Conservation (phyloP, 371 early-diverging fungal genomes). For the Nematocida parisii region DNA sequence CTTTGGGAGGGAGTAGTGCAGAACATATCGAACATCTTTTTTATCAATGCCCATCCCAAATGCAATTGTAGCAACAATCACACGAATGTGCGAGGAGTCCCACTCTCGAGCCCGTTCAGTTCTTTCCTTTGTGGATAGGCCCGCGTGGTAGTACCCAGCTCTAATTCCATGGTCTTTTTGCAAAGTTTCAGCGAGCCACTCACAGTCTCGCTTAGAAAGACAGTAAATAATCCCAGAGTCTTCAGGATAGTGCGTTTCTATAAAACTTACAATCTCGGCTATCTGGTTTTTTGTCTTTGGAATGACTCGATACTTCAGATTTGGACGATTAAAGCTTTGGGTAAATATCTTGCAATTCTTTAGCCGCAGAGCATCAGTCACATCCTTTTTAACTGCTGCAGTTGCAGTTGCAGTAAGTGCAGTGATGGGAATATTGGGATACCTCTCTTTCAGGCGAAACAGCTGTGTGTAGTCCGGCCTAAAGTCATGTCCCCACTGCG, state of each 20-base stretch:
- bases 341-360: conserved; percentile 71
- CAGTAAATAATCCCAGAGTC: conserved; percentile 96
- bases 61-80: conserved; percentile 96
- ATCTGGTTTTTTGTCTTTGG: conserved; percentile 71
- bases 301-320: conserved; percentile 75
- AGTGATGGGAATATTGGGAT: conserved; percentile 81
- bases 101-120: conserved; percentile 79
- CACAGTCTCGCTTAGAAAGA: conserved; percentile 78
- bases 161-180: conserved; percentile 69
- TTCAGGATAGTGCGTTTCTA: conserved; percentile 73
- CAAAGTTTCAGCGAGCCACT: conserved; percentile 77
- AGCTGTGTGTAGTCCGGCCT: conserved; percentile 70
- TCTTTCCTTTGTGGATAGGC: conserved; percentile 80
- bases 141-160: conserved; percentile 85
- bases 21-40: conserved; percentile 92
- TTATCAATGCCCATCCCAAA: conserved; percentile 94
- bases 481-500: conserved; percentile 94
- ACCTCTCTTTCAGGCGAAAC: conserved; percentile 73
- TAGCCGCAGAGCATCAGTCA: conserved; percentile 57
- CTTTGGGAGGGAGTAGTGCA: conserved; percentile 88
- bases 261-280: conserved; percentile 76
- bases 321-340: conserved; percentile 77
- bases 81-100: conserved; percentile 73
- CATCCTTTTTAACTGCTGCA: conserved; percentile 76
- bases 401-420: conserved; percentile 97